Conservation (phyloP, 345 rosid species). For the Eucalyptus erythrocorys region DNA sequence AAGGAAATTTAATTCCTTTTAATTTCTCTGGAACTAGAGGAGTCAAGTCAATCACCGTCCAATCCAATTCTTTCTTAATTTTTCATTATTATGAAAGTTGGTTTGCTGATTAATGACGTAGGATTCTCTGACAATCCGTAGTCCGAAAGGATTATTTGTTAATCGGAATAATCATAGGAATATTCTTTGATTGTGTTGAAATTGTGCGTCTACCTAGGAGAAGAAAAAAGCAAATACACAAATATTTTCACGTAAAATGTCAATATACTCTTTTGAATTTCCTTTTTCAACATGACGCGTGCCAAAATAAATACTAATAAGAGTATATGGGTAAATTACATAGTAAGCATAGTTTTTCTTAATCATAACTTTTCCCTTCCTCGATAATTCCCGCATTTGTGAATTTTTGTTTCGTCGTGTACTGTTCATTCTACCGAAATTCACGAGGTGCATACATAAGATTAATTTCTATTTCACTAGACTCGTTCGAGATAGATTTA, state of each 20-base stretch:
- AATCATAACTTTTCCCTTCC: background rate
- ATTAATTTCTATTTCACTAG: background rate
- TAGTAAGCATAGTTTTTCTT: background rate
- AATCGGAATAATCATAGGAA: background rate
- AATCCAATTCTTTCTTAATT: background rate
- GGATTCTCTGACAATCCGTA: background rate
- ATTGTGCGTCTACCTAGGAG: fast-evolving
- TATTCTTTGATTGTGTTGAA: background rate
- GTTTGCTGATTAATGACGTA: background rate
- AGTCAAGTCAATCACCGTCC: background rate
- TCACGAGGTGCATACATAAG: background rate
- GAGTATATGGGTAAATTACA: background rate
- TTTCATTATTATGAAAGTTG: background rate
- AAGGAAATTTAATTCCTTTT: background rate
- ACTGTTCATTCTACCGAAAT: fast-evolving
- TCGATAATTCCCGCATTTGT: fast-evolving
- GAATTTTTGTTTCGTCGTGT: background rate
- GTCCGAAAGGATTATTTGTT: background rate
- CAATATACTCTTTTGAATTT: background rate
- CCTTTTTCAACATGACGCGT: background rate
- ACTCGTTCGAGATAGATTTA: background rate
- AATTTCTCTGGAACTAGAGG: background rate
- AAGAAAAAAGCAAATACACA: background rate
- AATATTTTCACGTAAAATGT: background rate
- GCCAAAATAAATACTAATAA: background rate